Conservation (phyloP, 2,329 filamentous ascomycete genomes). For the Parafenestella ontariensis region DNA sequence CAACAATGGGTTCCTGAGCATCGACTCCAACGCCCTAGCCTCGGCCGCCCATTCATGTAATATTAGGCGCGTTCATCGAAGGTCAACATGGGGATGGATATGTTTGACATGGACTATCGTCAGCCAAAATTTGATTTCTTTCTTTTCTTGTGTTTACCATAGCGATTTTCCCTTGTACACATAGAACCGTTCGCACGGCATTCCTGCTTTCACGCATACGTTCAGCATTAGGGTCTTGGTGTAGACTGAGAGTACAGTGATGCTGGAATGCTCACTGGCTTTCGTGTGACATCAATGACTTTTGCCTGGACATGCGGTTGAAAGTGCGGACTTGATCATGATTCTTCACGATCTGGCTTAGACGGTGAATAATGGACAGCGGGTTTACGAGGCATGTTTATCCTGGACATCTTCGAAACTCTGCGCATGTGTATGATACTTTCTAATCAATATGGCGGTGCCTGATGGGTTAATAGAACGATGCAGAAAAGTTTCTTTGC, state of each 20-base stretch:
- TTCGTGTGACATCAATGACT: constrained; percentile 7
- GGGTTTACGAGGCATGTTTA: background rate
- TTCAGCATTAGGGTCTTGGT: constrained; percentile 11
- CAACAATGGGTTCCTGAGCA: background rate
- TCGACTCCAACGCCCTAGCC: background rate
- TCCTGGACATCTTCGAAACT: background rate
- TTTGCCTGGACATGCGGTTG: constrained; percentile 1
- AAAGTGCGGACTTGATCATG: constrained; percentile 1
- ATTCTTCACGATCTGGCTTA: constrained; percentile 3
- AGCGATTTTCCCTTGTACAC: constrained; percentile 4
- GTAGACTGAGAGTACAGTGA: constrained; percentile 9
- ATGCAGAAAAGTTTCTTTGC: background rate
- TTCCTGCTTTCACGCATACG: constrained; percentile 7
- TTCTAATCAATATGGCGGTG: background rate
- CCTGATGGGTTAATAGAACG: background rate
- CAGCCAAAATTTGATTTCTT: background rate
- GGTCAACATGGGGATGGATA: background rate
- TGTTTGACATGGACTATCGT: background rate
- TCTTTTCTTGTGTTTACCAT: constrained; percentile 3
- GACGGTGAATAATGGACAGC: background rate
- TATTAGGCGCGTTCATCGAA: background rate
- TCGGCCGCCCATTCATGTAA: background rate
- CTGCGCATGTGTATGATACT: background rate
- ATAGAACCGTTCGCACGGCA: constrained; percentile 7
- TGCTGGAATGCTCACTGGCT: constrained; percentile 34